Evolutionary conservation across 2,329 filamentous ascomycete species (phyloP).

Genomic region (Blastomyces percursus): DNA sequence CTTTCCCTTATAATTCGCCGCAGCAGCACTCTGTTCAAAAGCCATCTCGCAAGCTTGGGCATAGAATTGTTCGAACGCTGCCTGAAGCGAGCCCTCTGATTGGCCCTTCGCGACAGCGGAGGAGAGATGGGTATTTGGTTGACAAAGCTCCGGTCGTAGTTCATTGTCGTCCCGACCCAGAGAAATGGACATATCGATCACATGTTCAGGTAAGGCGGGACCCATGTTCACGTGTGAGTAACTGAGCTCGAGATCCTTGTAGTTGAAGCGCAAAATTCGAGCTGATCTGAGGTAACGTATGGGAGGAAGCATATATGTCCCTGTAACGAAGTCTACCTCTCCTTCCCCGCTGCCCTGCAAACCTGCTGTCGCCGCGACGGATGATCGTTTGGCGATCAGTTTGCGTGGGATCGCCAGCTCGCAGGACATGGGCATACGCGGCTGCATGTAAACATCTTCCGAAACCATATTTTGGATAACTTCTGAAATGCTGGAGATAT

Average conservation of each 20-base stretch:
- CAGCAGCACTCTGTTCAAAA: conserved; percentile 23
- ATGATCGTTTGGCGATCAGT: conserved; percentile 11
- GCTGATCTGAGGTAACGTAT: conserved; percentile 22
- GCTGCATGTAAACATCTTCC: conserved; percentile 7
- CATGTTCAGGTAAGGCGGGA: conserved; percentile 22
- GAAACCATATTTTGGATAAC: conserved; percentile 18
- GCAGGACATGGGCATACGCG: conserved; percentile 24
- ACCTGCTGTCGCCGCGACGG: neutral
- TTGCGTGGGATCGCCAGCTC: conserved; percentile 22
- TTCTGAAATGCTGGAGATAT: conserved; percentile 17
- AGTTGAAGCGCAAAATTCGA: conserved; percentile 23
- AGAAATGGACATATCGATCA: conserved; percentile 24
- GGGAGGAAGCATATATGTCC: conserved; percentile 28
- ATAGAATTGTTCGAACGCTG: conserved; percentile 28
- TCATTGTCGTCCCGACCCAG: conserved; percentile 15
- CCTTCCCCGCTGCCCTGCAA: neutral
- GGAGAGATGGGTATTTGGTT: neutral
- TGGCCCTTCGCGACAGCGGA: conserved; percentile 5
- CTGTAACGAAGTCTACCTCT: conserved; percentile 14
- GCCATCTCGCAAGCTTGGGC: conserved; percentile 28
- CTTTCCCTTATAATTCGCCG: conserved; percentile 8
- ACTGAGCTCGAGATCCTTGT: conserved; percentile 23
- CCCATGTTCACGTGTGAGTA: conserved; percentile 26
- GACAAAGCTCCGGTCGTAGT: conserved; percentile 1
- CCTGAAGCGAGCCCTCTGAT: conserved; percentile 13